These are phyloP conservation scores for Bombardia bombarda DNA, from an alignment of 495 filamentous ascomycete genomes.

Conservation along the genomic window DNA sequence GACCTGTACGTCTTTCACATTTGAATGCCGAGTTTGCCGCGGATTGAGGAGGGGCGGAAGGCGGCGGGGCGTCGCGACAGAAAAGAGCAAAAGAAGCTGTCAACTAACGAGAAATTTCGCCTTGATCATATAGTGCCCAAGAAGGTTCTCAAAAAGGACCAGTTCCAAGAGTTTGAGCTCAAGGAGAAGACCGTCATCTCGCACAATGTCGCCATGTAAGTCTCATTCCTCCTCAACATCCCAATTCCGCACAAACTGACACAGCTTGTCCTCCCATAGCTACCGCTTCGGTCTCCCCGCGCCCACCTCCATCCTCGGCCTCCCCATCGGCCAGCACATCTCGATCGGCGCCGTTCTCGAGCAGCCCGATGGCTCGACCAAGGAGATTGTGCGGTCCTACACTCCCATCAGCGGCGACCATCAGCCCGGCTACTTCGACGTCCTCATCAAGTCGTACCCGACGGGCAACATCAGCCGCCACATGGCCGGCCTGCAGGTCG, in stretches of 20 bases:
- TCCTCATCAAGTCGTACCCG: constrained; percentile 95
- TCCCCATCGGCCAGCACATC: constrained; percentile 98
- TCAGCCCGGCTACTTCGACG: constrained; percentile 88
- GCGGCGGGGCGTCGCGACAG: too few species aligned
- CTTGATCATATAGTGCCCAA: constrained; percentile 61
- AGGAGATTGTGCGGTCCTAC: constrained; percentile 92
- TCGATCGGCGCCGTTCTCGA: constrained; percentile 74
- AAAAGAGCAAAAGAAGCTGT: too few species aligned
- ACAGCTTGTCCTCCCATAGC: constrained; percentile 28
- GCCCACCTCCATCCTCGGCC: constrained; percentile 74
- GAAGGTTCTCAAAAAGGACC: constrained; percentile 77
- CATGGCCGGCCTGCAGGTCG: constrained; percentile 71
- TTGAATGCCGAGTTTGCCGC: too few species aligned
- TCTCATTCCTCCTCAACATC: background rate
- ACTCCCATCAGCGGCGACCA: constrained; percentile 92
- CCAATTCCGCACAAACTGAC: background rate
- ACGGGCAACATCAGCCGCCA: constrained; percentile 93
- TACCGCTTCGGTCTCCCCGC: constrained; percentile 85
- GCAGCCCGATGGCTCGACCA: constrained; percentile 56
- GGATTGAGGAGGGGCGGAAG: too few species aligned
- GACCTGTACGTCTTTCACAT: constrained; percentile 46
- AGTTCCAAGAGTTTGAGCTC: constrained; percentile 83
- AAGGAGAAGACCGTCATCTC: constrained; percentile 88
- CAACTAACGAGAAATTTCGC: too few species aligned
- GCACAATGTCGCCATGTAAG: constrained; percentile 91